A percentile compares a stretch with the other conserved stretches of the same genome.
These are phyloP conservation scores for Cutaneotrichosporon cutaneum DNA, from an alignment of 1,284 basidiomycete species.

Conservation along the genomic window DNA sequence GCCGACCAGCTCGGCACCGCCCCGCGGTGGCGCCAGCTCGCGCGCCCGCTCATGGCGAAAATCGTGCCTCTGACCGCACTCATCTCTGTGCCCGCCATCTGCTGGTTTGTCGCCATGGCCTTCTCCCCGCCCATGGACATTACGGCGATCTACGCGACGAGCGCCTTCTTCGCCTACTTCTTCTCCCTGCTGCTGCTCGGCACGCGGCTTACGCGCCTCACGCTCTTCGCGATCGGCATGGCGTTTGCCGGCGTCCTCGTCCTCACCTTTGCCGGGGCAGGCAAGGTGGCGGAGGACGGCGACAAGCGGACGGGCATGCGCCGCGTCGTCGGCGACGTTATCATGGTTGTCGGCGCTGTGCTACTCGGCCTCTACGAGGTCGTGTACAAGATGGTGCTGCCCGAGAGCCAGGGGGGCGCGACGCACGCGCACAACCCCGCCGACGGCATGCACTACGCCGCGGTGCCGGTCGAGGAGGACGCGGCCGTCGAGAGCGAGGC, in stretches of 20 bases:
- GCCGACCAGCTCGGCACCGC: constrained; percentile 23
- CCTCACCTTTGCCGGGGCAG: constrained; percentile 38
- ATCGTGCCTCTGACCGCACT: constrained; percentile 39
- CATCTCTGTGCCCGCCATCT: constrained; percentile 40
- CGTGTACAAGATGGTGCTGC: constrained; percentile 52
- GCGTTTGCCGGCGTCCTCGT: constrained; percentile 50
- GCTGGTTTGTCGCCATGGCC: constrained; percentile 47
- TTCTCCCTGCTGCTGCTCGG: constrained; percentile 48
- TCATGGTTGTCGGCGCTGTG: constrained; percentile 52
- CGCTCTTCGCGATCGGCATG: constrained; percentile 42
- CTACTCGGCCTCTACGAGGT: constrained; percentile 53
- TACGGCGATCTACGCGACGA: constrained; percentile 48
- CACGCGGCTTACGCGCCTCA: constrained; percentile 41
- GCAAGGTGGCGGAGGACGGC: background rate
- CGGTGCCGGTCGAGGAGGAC: constrained; percentile 3
- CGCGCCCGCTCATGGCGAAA: constrained; percentile 27
- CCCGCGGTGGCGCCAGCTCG: constrained; percentile 34
- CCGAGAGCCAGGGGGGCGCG: constrained; percentile 45
- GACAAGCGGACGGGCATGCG: constrained; percentile 17
- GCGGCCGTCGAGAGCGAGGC: constrained; percentile 17
- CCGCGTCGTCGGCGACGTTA: constrained; percentile 45
- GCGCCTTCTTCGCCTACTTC: constrained; percentile 45
- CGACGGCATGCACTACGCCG: background rate
- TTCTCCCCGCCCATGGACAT: constrained; percentile 43
- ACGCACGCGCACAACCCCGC: constrained; percentile 11